Evolutionary conservation across 768 basidiomycete genomes (phyloP), one percentile per base, ranked within the genome.

Genomic region (Leccinum disarticulatum): DNA sequence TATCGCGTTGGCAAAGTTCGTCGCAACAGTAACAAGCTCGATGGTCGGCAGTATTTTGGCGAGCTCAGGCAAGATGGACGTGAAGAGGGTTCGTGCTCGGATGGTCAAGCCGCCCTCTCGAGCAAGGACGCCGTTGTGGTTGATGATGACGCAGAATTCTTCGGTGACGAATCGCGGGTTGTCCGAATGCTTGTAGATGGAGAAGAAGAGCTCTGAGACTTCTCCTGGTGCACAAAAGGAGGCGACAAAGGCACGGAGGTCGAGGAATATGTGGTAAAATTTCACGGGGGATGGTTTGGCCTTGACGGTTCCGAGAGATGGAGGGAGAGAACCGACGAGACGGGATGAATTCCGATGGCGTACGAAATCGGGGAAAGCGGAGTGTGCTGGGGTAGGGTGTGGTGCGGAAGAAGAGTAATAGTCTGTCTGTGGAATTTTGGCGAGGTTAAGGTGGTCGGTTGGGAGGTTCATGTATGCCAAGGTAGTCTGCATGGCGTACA

Each of bases 131-230:
- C 22, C 22, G 22, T 22, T 22, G 22, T 22, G 22, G 22, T 22
- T 22, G 22, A 22, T 22, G 22, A 22, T 22, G 22, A 22, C 22
- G 22, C 22, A 22, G 22, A 22, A 22, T 22, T 22, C 22, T 22
- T 22, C 22, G 22, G 22, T 22, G 22, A 22, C 22, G 22, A 22
- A 22, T 22, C 22, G 22, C 22, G 22, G 22, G 22, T 22, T 22
- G 22, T 22, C 22, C 22, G 22, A 22, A 22, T 22, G 22, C 22
- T 88, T 91, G 81, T 91, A 98, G 7, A 98, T 80, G 11, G 93
- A 95, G 77, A 98, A 97, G 70, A 87, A 93, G 3, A 98, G 84
- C 70, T 98, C 96, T 14, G 89, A 92, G 0, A 90, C 91, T 74
- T 98, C 96, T 10, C 94, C 95, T 0, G 95, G 88, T 0, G 87